Percentiles rank a stretch among this genome's conserved stretches.
Evolutionary conservation across 768 basidiomycete genomes (phyloP).

Genomic region (Leccinum incarnatum): DNA sequence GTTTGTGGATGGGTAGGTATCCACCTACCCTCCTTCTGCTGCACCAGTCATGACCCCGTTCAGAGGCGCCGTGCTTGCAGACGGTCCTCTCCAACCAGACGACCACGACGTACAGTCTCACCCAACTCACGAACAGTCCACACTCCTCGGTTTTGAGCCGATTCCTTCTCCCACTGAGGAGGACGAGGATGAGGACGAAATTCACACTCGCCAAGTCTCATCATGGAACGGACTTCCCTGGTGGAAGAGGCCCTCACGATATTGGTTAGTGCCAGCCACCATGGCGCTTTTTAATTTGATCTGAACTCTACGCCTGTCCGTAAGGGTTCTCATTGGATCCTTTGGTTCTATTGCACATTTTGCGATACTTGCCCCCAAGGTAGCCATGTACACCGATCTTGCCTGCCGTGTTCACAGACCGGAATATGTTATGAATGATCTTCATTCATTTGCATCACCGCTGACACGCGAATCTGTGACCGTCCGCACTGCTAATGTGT

Average conservation of each 20-base stretch:
- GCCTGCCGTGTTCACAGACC: conserved; percentile 69
- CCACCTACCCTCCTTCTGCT: neutral
- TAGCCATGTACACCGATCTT: conserved; percentile 73
- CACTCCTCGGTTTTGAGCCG: conserved; percentile 24
- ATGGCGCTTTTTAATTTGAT: neutral
- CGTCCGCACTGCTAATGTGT: neutral
- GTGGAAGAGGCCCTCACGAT: conserved; percentile 73
- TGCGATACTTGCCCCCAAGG: conserved; percentile 62
- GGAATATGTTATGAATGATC: conserved; percentile 35
- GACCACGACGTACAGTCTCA: conserved; percentile 42
- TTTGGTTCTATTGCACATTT: conserved; percentile 54
- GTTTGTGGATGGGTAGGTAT: no score
- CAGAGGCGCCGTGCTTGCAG: neutral
- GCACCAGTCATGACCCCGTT: conserved; percentile 17
- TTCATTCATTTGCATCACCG: neutral
- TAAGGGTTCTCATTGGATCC: conserved; percentile 59
- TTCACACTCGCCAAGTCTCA: conserved; percentile 27
- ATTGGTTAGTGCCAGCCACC: conserved; percentile 50
- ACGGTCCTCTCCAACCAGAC: conserved; percentile 43
- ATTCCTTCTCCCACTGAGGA: conserved; percentile 10
- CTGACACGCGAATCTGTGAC: neutral
- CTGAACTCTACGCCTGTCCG: neutral
- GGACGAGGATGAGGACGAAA: conserved; percentile 22
- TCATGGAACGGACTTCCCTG: conserved; percentile 48
- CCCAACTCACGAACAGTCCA: conserved; percentile 37